phyloP scores from a whole-genome alignment of 768 basidiomycete species.

The Kwoniella mangroviensis region DNA sequence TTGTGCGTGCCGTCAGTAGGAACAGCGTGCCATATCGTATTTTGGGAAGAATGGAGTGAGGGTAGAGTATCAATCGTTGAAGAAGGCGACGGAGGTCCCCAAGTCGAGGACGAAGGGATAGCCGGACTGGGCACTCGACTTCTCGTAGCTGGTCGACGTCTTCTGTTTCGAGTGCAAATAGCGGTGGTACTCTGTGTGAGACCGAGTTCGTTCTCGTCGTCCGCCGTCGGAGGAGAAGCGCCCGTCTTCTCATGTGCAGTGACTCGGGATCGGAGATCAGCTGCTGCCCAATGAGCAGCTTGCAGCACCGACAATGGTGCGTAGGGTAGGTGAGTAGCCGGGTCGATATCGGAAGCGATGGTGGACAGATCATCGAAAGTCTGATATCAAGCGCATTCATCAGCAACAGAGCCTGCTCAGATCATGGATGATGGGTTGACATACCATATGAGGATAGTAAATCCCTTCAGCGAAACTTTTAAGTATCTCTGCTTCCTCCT shows the following conservation, averaged over 20 bases:
- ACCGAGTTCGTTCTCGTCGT: slow-evolving; percentile 64
- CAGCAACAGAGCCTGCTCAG: neutral
- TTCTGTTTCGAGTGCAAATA: slow-evolving; percentile 56
- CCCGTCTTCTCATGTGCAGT: slow-evolving; percentile 19
- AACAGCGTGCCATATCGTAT: slow-evolving; percentile 66
- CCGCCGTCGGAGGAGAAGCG: neutral
- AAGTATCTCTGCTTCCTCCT: slow-evolving; percentile 69
- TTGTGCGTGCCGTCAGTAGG: slow-evolving; percentile 72
- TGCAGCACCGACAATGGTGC: slow-evolving; percentile 73
- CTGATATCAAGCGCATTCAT: slow-evolving; percentile 59
- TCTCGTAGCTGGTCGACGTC: slow-evolving; percentile 36
- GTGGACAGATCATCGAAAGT: slow-evolving; percentile 75
- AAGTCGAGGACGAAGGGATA: neutral
- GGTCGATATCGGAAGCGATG: slow-evolving; percentile 76
- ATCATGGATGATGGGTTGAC: slow-evolving; percentile 28
- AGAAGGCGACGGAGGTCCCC: slow-evolving; percentile 1
- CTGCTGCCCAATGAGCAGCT: slow-evolving; percentile 72
- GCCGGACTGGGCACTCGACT: slow-evolving; percentile 39
- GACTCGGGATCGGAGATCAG: slow-evolving; percentile 53
- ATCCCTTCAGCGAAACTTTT: slow-evolving; percentile 76
- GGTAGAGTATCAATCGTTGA: neutral
- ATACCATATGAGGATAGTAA: slow-evolving; percentile 84
- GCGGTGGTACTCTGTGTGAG: slow-evolving; percentile 66
- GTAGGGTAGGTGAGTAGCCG: slow-evolving; percentile 70
- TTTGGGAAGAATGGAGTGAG: slow-evolving; percentile 7